A percentile compares a stretch with the other conserved stretches of the same genome.
Evolutionary conservation across 2,329 filamentous ascomycete genomes (phyloP).

Genomic region (Fusarium pseudocircinatum): DNA sequence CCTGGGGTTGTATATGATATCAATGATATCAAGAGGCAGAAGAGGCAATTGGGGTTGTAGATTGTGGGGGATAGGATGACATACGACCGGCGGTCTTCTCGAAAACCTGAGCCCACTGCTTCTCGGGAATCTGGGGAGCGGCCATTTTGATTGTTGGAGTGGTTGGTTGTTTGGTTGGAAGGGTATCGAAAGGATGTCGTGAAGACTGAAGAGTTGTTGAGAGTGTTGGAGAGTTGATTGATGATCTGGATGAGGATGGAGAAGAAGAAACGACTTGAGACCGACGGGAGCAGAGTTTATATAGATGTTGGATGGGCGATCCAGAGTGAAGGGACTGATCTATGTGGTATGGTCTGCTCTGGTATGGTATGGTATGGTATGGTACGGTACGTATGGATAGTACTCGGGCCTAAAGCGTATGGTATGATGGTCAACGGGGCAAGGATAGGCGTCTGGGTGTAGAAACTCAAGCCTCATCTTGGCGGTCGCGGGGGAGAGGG

Average conservation of each 20-base stretch:
- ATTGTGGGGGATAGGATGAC: constrained; percentile 42
- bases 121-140: constrained; percentile 70
- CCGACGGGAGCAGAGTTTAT: constrained; percentile 42
- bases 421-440: constrained; percentile 42
- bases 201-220: constrained; percentile 33
- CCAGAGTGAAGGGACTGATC: constrained; percentile 25
- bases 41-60: constrained; percentile 10
- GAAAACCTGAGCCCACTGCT: constrained; percentile 92
- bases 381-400: constrained; percentile 30
- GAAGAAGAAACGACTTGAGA: constrained; percentile 31
- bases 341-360: constrained; percentile 18
- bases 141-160: constrained; percentile 43
- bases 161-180: constrained; percentile 14
- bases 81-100: constrained; percentile 79
- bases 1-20: constrained; percentile 10
- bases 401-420: constrained; percentile 41
- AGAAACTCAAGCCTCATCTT: constrained; percentile 39
- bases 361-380: constrained; percentile 2
- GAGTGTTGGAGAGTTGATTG: constrained; percentile 37
- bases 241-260: constrained; percentile 44
- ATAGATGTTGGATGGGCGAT: constrained; percentile 39
- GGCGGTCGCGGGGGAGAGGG: constrained; percentile 41
- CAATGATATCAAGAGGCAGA: constrained; percentile 15
- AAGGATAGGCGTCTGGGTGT: constrained; percentile 37
- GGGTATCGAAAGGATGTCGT: constrained; percentile 38